phyloP scores from a whole-genome alignment of 2,329 filamentous ascomycete species.

The Pseudocercospora cruenta region DNA sequence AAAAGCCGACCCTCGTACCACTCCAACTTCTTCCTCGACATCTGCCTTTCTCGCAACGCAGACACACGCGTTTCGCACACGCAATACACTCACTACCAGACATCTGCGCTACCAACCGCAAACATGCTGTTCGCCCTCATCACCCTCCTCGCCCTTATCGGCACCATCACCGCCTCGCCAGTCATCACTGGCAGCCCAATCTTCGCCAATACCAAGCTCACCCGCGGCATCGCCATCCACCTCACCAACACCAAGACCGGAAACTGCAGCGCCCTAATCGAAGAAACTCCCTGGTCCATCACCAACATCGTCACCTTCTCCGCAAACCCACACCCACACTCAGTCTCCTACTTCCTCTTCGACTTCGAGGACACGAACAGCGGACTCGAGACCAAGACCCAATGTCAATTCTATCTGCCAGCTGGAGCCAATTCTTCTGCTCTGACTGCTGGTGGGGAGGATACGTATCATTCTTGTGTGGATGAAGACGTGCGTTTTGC shows the following conservation, averaged over 20 bases:
- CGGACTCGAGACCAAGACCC: conserved; percentile 32
- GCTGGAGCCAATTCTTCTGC: conserved; percentile 16
- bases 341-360: conserved; percentile 29
- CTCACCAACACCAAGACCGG: conserved; percentile 20
- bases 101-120: neutral
- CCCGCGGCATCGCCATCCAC: conserved; percentile 15
- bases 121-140: conserved; percentile 6
- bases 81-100: neutral
- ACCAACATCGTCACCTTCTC: conserved; percentile 29
- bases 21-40: neutral
- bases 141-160: conserved; percentile 5
- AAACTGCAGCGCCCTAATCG: conserved; percentile 17
- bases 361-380: conserved; percentile 34
- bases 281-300: conserved; percentile 31
- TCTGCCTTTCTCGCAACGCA: neutral
- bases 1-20: neutral
- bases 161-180: conserved; percentile 5
- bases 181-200: neutral
- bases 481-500: conserved; percentile 29
- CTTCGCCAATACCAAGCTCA: neutral
- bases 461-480: conserved; percentile 29
- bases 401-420: conserved; percentile 23
- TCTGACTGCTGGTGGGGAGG: conserved; percentile 3
- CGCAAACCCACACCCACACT: conserved; percentile 7
- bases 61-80: neutral